phyloP scores from a whole-genome alignment of 1,139 yeast genomes.

The Yamadazyma pseudoaaseri region DNA sequence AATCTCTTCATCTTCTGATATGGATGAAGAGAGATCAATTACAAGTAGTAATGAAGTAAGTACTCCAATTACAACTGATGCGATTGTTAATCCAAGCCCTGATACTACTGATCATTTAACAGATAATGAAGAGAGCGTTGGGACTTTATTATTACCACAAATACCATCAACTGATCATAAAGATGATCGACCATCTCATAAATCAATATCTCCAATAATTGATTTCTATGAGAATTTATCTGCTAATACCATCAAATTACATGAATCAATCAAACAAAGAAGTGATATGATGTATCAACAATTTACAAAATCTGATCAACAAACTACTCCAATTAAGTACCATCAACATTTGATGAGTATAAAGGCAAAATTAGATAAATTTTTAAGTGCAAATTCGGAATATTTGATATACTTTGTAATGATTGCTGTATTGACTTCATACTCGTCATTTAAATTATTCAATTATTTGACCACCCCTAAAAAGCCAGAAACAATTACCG shows the following conservation, averaged over 20 bases:
- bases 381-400: constrained; percentile 9
- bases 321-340: neutral
- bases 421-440: neutral
- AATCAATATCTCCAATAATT: constrained; percentile 16
- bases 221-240: constrained; percentile 28
- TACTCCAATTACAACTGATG: constrained; percentile 1
- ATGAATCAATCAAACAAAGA: constrained; percentile 25
- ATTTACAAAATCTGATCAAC: constrained; percentile 1
- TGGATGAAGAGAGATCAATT: constrained; percentile 33
- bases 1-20: constrained; percentile 44
- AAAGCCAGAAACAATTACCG: constrained; percentile 1
- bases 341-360: neutral
- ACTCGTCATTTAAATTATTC: constrained; percentile 1
- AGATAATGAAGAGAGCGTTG: constrained; percentile 15
- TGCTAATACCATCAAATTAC: constrained; percentile 15
- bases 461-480: constrained; percentile 1
- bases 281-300: constrained; percentile 24
- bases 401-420: constrained; percentile 12
- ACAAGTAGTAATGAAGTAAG: constrained; percentile 14
- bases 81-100: constrained; percentile 2
- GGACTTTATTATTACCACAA: constrained; percentile 19
- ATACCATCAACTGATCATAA: neutral
- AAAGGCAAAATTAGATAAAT: neutral
- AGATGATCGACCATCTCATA: neutral
- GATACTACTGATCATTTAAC: constrained; percentile 6